These are phyloP conservation scores for Suillus sp. DNA, from an alignment of 768 basidiomycete genomes.

Conservation along the genomic window DNA sequence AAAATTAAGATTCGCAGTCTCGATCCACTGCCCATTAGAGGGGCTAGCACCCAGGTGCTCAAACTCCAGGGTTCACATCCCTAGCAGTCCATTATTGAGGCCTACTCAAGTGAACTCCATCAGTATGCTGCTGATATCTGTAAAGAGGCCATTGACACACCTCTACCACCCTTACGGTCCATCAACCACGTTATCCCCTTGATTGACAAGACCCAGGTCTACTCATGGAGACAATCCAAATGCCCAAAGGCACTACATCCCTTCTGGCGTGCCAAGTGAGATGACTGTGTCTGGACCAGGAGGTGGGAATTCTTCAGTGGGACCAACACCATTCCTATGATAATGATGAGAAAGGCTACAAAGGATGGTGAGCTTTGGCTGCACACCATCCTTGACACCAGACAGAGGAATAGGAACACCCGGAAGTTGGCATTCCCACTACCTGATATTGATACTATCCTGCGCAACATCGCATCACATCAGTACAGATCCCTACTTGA, in stretches of 20 bases:
- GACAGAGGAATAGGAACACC: constrained; percentile 36
- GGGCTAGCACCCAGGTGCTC: no score
- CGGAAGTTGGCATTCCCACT: constrained; percentile 28
- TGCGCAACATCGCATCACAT: constrained; percentile 22
- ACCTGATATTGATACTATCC: constrained; percentile 31
- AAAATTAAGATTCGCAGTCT: no score
- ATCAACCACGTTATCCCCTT: constrained; percentile 19
- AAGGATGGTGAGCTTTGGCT: constrained; percentile 21
- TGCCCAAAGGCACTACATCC: constrained; percentile 38
- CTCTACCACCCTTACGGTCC: no score
- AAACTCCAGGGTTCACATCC: no score
- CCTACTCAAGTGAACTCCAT: no score
- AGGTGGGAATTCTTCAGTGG: constrained; percentile 34
- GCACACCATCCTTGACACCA: constrained; percentile 29
- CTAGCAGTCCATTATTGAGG: no score
- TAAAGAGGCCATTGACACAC: no score
- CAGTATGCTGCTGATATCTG: no score
- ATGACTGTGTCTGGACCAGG: constrained; percentile 29
- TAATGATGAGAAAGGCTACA: constrained; percentile 33
- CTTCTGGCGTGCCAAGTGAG: constrained; percentile 30
- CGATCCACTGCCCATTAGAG: no score
- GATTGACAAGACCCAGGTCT: constrained; percentile 32
- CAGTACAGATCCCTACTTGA: constrained; percentile 29
- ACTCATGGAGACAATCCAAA: constrained; percentile 36
- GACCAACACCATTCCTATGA: constrained; percentile 34